Evolutionary conservation across 352 stramenopile species (phyloP).

Genomic region (Phytophthora rubi): DNA sequence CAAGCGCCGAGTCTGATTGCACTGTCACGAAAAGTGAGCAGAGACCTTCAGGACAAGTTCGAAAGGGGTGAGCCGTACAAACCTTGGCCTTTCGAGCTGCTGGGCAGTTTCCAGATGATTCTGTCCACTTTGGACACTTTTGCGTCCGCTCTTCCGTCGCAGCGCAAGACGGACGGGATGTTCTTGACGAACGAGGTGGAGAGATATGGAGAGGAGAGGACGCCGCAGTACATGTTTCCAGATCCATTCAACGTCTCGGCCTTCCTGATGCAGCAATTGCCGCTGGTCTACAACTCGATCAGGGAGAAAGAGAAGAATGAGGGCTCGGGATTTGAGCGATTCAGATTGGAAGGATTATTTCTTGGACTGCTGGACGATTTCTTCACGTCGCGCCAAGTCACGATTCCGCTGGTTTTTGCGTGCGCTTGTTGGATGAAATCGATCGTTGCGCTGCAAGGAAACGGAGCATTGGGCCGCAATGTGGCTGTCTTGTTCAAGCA

Average conservation of each 20-base stretch:
- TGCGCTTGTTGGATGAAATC: slow-evolving; percentile 1
- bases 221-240: not conserved
- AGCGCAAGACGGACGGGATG: not conserved
- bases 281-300: not conserved
- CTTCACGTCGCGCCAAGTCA: not conserved
- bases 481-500: not conserved
- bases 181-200: slow-evolving; percentile 1
- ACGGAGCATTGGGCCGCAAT: not conserved
- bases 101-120: slow-evolving; percentile 2
- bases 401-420: slow-evolving; percentile 1
- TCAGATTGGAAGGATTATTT: not conserved
- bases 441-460: not conserved
- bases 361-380: not conserved
- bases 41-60: not conserved
- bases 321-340: not conserved
- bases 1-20: not conserved
- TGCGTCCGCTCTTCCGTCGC: slow-evolving; percentile 1
- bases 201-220: not conserved
- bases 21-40: not conserved
- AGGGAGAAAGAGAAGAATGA: not conserved
- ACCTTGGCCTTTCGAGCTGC: not conserved
- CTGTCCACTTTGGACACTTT: not conserved
- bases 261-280: slow-evolving; percentile 1
- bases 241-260: not conserved
- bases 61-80: not conserved